phyloP scores from a whole-genome alignment of 2,329 filamentous ascomycete genomes.

The Beauveria australis region DNA sequence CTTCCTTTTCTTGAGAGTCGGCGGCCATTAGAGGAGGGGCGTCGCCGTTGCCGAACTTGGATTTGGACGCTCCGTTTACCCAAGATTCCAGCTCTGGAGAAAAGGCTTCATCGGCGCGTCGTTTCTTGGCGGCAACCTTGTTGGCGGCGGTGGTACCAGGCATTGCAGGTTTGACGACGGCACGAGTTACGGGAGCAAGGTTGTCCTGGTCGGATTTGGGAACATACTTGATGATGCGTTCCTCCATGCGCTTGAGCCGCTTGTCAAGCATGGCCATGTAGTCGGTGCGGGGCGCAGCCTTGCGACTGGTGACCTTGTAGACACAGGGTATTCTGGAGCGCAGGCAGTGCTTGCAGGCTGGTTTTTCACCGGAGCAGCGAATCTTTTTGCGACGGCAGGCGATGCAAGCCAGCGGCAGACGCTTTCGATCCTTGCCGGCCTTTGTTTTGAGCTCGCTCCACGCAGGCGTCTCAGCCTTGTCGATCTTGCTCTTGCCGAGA shows the following conservation, averaged over 20 bases:
- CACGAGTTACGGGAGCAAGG: constrained; percentile 61
- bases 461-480: constrained; percentile 52
- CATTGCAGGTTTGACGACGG: constrained; percentile 74
- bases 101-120: constrained; percentile 81
- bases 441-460: constrained; percentile 85
- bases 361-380: constrained; percentile 93
- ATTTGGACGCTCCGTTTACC: constrained; percentile 54
- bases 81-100: constrained; percentile 72
- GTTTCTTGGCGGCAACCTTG: constrained; percentile 60
- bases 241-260: constrained; percentile 91
- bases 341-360: constrained; percentile 92
- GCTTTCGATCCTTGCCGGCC: constrained; percentile 91
- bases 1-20: constrained; percentile 58
- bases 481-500: constrained; percentile 45
- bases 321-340: constrained; percentile 90
- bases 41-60: constrained; percentile 35
- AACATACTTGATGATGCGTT: constrained; percentile 90
- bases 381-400: constrained; percentile 97
- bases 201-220: constrained; percentile 75
- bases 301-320: constrained; percentile 92
- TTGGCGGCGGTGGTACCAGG: constrained; percentile 40
- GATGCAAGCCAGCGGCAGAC: constrained; percentile 87
- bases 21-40: constrained; percentile 36
- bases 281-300: constrained; percentile 88
- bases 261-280: constrained; percentile 99